Percentiles rank a stretch among this genome's conserved stretches.
These are phyloP conservation scores for Chlamydomonas schloesseri DNA, from an alignment of 139 green algal genomes.

Conservation along the genomic window DNA sequence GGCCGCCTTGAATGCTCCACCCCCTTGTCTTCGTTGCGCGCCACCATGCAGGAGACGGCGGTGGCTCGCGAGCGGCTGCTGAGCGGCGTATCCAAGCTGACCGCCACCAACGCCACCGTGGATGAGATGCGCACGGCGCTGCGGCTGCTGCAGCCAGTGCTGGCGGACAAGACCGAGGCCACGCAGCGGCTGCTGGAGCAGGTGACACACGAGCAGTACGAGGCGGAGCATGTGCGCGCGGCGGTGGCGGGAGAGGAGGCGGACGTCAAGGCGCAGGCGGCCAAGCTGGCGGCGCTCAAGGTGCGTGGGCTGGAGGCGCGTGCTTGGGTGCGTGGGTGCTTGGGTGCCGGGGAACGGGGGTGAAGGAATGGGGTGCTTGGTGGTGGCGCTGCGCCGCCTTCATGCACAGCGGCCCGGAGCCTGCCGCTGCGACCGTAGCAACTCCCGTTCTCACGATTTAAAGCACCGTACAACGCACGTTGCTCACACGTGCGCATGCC, in stretches of 20 bases:
- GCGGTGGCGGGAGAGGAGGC: slow-evolving; percentile 76
- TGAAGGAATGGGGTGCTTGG: too few relatives aligned
- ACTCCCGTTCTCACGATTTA: too few relatives aligned
- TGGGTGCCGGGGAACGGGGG: slow-evolving; percentile 50
- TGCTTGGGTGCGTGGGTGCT: slow-evolving; percentile 36
- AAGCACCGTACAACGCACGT: too few relatives aligned
- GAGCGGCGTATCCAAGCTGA: slow-evolving; percentile 85
- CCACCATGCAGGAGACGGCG: slow-evolving; percentile 46
- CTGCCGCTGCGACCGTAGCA: too few relatives aligned
- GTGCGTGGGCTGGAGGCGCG: too few relatives aligned
- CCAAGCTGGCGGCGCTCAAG: slow-evolving; percentile 37
- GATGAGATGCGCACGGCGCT: slow-evolving; percentile 84
- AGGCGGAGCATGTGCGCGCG: slow-evolving; percentile 72
- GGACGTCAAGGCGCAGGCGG: slow-evolving; percentile 52
- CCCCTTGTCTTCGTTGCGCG: too few relatives aligned
- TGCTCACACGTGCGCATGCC: too few relatives aligned
- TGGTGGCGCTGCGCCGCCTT: too few relatives aligned
- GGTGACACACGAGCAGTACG: slow-evolving; percentile 68
- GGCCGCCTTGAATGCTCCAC: too few relatives aligned
- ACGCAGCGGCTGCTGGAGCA: slow-evolving; percentile 74
- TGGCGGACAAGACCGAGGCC: slow-evolving; percentile 79
- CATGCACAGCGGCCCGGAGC: too few relatives aligned
- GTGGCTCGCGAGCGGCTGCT: slow-evolving; percentile 75
- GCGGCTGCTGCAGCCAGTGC: slow-evolving; percentile 78
- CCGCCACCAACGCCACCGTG: slow-evolving; percentile 77